These are phyloP conservation scores for Pinus albicaulis DNA, from an alignment of 75 land plant species.

Conservation along the genomic window DNA sequence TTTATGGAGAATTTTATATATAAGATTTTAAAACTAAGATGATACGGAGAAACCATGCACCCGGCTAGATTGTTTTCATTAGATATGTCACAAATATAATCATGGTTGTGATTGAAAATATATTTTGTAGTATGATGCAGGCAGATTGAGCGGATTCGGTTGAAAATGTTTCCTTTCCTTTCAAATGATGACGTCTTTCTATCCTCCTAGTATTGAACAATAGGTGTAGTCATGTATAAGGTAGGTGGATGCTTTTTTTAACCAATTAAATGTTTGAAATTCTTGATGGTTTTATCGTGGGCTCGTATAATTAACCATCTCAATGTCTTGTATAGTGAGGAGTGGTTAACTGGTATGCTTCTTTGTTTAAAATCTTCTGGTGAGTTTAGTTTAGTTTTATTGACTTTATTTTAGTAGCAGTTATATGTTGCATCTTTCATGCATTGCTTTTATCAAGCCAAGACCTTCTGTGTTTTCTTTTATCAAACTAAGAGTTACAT, in stretches of 20 bases:
- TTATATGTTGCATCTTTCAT: too few relatives aligned
- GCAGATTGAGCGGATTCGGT: constrained; percentile 11
- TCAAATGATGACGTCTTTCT: constrained; percentile 8
- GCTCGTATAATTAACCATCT: constrained; percentile 10
- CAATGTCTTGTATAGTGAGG: constrained; percentile 13
- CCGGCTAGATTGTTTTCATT: background rate
- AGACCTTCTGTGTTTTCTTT: too few relatives aligned
- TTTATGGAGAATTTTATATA: constrained; percentile 3
- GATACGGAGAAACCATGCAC: background rate
- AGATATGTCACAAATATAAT: background rate
- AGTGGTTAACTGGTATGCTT: constrained; percentile 12
- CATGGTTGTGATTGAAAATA: constrained; percentile 6
- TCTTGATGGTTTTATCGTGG: constrained; percentile 3
- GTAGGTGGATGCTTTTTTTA: constrained; percentile 4
- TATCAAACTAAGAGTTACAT: too few relatives aligned
- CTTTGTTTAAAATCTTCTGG: constrained; percentile 10
- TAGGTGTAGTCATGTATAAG: constrained; percentile 12
- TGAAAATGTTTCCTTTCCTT: constrained; percentile 13
- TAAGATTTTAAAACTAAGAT: background rate
- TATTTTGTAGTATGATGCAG: constrained; percentile 12
- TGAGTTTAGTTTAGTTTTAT: constrained; percentile 7
- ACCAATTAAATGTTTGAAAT: constrained; percentile 8
- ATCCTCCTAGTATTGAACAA: constrained; percentile 8
- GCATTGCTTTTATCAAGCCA: too few relatives aligned
- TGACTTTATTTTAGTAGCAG: background rate